These are phyloP conservation scores for Sclerotinia borealis DNA, from an alignment of 2,329 filamentous ascomycete species.

Conservation along the genomic window DNA sequence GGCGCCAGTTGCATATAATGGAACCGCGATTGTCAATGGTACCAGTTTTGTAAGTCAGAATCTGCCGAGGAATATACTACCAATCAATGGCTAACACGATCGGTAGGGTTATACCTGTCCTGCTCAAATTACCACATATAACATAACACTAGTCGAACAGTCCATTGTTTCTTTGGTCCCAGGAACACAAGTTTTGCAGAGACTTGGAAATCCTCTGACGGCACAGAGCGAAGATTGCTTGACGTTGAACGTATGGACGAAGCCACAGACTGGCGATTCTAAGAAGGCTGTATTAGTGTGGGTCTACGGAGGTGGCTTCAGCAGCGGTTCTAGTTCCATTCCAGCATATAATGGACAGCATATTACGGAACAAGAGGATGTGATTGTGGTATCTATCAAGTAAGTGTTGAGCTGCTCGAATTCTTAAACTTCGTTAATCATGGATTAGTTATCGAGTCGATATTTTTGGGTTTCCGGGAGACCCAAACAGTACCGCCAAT, in stretches of 20 bases:
- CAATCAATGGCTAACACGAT: slow-evolving; percentile 14
- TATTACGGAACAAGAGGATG: slow-evolving; percentile 38
- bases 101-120: slow-evolving; percentile 14
- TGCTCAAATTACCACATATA: neutral
- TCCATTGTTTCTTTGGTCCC: neutral
- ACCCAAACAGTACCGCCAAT: slow-evolving; percentile 38
- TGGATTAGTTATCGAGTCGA: slow-evolving; percentile 34
- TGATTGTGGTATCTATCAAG: slow-evolving; percentile 43
- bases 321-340: slow-evolving; percentile 34
- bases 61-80: slow-evolving; percentile 5
- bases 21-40: slow-evolving; percentile 21
- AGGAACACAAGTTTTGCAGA: neutral
- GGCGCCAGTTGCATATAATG: slow-evolving; percentile 16
- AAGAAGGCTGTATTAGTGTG: slow-evolving; percentile 39
- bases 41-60: slow-evolving; percentile 24
- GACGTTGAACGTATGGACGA: slow-evolving; percentile 37
- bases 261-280: slow-evolving; percentile 21
- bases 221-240: slow-evolving; percentile 35
- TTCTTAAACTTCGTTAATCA: slow-evolving; percentile 1
- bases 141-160: neutral
- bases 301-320: slow-evolving; percentile 38
- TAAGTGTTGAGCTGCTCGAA: slow-evolving; percentile 31
- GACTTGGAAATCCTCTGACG: neutral
- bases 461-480: slow-evolving; percentile 37
- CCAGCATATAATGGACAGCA: slow-evolving; percentile 38